Evolutionary conservation across 805 yeast species (phyloP).

Genomic region (Myxozyma neglecta): DNA sequence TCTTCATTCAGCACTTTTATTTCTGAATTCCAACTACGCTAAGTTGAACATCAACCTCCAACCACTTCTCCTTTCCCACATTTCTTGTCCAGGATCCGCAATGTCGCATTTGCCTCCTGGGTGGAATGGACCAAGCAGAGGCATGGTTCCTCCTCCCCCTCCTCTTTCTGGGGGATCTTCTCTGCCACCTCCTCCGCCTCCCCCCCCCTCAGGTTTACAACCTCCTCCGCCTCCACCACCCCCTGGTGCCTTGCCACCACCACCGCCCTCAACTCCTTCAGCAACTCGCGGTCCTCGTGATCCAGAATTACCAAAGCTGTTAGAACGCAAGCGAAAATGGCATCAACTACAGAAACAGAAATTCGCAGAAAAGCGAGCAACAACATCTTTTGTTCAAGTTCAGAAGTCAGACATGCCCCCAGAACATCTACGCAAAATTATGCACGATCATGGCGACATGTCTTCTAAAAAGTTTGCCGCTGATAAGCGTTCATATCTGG

Average conservation of each 20-base stretch:
- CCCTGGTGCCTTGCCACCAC: constrained; percentile 24
- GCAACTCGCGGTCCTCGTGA: constrained; percentile 27
- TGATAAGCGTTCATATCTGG: constrained; percentile 83
- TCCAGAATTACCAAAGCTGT: constrained; percentile 40
- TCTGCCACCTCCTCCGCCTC: constrained; percentile 39
- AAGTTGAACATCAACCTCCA: not conserved
- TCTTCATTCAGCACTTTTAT: not conserved
- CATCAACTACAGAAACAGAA: constrained; percentile 59
- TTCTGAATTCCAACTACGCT: not conserved
- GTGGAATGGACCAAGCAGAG: constrained; percentile 19
- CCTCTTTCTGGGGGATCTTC: constrained; percentile 16
- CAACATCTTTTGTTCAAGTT: constrained; percentile 53
- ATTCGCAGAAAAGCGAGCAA: constrained; percentile 47
- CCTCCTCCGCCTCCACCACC: constrained; percentile 37
- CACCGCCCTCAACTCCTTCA: constrained; percentile 35
- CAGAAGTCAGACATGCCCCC: constrained; percentile 86
- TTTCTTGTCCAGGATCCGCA: not conserved
- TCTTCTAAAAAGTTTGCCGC: constrained; percentile 73
- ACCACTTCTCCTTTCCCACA: not conserved
- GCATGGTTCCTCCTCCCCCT: constrained; percentile 17
- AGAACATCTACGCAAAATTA: constrained; percentile 82
- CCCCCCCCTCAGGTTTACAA: constrained; percentile 33
- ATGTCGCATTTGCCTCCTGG: constrained; percentile 27
- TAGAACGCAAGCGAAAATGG: constrained; percentile 58
- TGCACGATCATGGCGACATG: constrained; percentile 81